A percentile compares a stretch with the other conserved stretches of the same genome.
phyloP scores from a whole-genome alignment of 2,329 filamentous ascomycete genomes.

The Monosporascus sp. region DNA sequence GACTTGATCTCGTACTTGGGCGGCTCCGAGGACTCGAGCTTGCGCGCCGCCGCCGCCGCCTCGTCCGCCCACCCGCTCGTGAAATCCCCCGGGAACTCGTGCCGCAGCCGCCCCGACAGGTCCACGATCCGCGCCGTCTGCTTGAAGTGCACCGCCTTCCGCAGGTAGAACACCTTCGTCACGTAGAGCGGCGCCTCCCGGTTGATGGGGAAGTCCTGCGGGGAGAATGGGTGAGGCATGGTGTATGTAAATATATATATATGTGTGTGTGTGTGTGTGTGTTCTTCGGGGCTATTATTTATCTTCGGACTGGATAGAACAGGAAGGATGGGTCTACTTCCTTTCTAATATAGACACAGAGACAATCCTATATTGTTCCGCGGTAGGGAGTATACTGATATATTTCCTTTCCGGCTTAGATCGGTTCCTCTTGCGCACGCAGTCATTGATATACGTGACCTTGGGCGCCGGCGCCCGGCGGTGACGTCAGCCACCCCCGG shows the following conservation, averaged over 20 bases:
- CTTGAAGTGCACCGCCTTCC: slow-evolving; percentile 30
- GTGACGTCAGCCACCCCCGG: not conserved
- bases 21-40: slow-evolving; percentile 10
- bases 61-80: slow-evolving; percentile 24
- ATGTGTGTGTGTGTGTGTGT: not conserved
- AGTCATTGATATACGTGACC: too few species aligned
- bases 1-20: slow-evolving; percentile 23
- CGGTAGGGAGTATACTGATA: too few species aligned
- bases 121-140: slow-evolving; percentile 23
- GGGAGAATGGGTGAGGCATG: slow-evolving; percentile 29
- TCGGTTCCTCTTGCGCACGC: too few species aligned
- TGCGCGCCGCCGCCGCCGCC: slow-evolving; percentile 13
- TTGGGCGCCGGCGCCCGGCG: not conserved
- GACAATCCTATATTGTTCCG: too few species aligned
- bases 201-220: slow-evolving; percentile 30
- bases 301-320: not conserved
- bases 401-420: too few species aligned
- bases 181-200: slow-evolving; percentile 18
- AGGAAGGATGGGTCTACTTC: too few species aligned
- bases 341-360: too few species aligned
- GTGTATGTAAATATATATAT: slow-evolving; percentile 2
- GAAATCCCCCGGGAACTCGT: slow-evolving; percentile 23
- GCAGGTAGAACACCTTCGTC: slow-evolving; percentile 24
- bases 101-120: slow-evolving; percentile 17
- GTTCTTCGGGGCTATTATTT: not conserved